phyloP scores from a whole-genome alignment of 139 green algal species.

The Chlorella sp. region DNA sequence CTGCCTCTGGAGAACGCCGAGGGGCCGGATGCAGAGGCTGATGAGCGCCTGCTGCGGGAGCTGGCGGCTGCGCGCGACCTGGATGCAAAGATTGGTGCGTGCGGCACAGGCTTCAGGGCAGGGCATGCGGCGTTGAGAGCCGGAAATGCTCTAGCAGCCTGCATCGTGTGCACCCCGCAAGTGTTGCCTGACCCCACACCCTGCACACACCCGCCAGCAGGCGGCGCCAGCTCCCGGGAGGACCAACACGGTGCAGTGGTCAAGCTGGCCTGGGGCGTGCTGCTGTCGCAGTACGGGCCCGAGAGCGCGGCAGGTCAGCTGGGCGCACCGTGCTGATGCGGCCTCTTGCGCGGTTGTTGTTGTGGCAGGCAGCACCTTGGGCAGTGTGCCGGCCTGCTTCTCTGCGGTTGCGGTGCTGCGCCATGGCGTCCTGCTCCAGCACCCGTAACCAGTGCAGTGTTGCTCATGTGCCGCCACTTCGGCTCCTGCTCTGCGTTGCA shows the following conservation, averaged over 20 bases:
- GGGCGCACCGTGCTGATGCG: background rate
- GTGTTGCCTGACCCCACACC: no score
- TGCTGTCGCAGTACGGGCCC: constrained; percentile 40
- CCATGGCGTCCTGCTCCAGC: background rate
- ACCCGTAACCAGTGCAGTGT: background rate
- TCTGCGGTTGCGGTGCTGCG: background rate
- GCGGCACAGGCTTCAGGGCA: no score
- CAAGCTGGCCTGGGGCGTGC: constrained; percentile 63
- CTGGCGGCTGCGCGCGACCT: constrained; percentile 32
- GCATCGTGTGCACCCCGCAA: no score
- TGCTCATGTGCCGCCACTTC: background rate
- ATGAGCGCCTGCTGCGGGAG: constrained; percentile 35
- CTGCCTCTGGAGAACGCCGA: constrained; percentile 45
- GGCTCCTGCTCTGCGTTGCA: constrained; percentile 33
- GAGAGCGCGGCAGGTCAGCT: constrained; percentile 7
- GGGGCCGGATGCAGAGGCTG: constrained; percentile 23
- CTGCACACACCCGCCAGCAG: no score
- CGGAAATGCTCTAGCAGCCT: no score
- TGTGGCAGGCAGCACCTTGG: background rate
- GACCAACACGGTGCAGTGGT: constrained; percentile 37
- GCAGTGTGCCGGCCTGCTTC: background rate
- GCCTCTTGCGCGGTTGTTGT: background rate
- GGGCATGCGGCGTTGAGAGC: no score
- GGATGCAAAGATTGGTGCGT: constrained; percentile 30
- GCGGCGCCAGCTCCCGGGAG: background rate